Evolutionary conservation across 2,329 filamentous ascomycete genomes (phyloP).

Genomic region (Paecilomyces niveus): DNA sequence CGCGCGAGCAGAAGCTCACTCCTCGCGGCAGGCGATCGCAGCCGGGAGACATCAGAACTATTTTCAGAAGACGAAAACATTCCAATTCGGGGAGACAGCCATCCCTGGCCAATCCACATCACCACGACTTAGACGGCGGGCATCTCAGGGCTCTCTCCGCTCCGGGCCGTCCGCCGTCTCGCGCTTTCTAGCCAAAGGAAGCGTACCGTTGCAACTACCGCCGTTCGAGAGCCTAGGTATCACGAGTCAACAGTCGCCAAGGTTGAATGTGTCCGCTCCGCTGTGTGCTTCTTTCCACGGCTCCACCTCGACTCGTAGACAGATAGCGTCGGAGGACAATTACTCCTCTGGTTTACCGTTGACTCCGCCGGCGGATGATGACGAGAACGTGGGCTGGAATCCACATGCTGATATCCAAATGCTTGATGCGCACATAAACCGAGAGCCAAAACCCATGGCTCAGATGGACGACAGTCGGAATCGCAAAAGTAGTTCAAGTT

Average conservation of each 20-base stretch:
- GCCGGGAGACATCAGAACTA: background rate
- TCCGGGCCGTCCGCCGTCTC: conserved; percentile 28
- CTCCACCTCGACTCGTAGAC: conserved; percentile 12
- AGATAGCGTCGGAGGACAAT: conserved; percentile 11
- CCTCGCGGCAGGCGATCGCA: conserved; percentile 8
- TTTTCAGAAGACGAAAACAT: background rate
- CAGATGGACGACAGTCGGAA: conserved; percentile 24
- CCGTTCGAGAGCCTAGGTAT: conserved; percentile 49
- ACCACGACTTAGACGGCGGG: conserved; percentile 23
- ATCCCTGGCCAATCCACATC: background rate
- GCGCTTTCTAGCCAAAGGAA: conserved; percentile 29
- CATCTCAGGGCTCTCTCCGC: conserved; percentile 29
- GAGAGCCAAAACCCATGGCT: conserved; percentile 16
- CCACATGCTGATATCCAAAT: conserved; percentile 22
- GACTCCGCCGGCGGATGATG: conserved; percentile 35
- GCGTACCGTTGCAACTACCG: conserved; percentile 41
- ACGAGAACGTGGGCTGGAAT: conserved; percentile 32
- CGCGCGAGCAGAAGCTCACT: conserved; percentile 7
- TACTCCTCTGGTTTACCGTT: conserved; percentile 30
- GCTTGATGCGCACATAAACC: conserved; percentile 20
- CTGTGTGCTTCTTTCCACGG: conserved; percentile 14
- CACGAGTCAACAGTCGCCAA: conserved; percentile 20
- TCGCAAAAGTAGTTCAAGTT: conserved; percentile 19
- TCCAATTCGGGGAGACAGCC: background rate
- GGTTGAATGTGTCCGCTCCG: background rate